Evolutionary conservation across 306 rosid genomes (phyloP), one percentile per base, ranked within the genome.

Genomic region (Psophocarpus tetragonolobus): DNA sequence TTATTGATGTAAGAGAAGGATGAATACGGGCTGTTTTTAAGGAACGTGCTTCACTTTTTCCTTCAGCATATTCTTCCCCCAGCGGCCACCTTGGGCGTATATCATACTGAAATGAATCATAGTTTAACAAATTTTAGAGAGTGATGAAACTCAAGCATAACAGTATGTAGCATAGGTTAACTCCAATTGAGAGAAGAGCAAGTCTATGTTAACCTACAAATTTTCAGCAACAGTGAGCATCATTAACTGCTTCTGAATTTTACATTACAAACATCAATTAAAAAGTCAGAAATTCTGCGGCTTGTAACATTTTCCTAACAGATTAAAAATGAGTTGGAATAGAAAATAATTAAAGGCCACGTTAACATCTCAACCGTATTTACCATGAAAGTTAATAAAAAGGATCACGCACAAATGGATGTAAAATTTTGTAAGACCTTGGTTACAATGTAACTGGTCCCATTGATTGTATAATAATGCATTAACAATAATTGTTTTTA

Each of bases 71-170:
- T 85, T 90, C 97, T 82, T 92, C 97, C 62, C 98, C 98, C 51
- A 95, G 57, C 0, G 98, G 98, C 98, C 98, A 95, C 81, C 97
- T 85, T 44, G 97, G 98, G 54, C 98, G 91, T 75, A 95, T 24
- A 81, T 92, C 98, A 79, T 78, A 89, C 97, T 92, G 92, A 62
- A 71, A 54, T 8, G 17, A 47, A 30, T 21, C 14, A 65, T 44
- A 64, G 57, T 77, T 14, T 6, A 14, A 69, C 23, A 74, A 48
- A 53, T 6, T 58, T 39, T 18, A 42, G 62, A 35, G 27, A 32
- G 3, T 12, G 8, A 14, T 8, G 24, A 54, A 73, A 66, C 71
- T 30, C 12, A 36, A 66, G 63, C 44, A 56, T 29, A 57, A 7
- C n/a, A n/a, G n/a, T 26, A 35, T 57, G 39, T 4, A 66, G 10